These are phyloP conservation scores for Colletotrichum chlorophyti DNA, from an alignment of 2,329 filamentous ascomycete genomes.

Conservation along the genomic window DNA sequence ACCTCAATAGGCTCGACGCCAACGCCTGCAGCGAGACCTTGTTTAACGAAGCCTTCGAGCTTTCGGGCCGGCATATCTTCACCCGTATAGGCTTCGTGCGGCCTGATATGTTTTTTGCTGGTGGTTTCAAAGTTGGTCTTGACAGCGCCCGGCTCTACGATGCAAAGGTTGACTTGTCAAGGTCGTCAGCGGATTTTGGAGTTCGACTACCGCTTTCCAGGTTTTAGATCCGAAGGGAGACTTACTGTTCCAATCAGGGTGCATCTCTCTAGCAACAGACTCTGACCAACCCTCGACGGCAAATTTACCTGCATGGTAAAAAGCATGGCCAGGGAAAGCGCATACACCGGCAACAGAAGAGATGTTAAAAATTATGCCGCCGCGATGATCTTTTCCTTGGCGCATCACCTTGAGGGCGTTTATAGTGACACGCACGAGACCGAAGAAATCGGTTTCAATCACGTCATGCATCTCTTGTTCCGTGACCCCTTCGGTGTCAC, in stretches of 20 bases:
- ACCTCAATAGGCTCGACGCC: too few species aligned
- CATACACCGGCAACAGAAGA: constrained; percentile 57
- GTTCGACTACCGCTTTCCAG: too few species aligned
- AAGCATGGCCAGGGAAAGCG: constrained; percentile 41
- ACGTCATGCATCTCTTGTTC: neutral
- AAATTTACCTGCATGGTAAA: constrained; percentile 51
- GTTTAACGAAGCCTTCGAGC: constrained; percentile 2
- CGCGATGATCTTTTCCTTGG: constrained; percentile 43
- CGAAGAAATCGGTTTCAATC: constrained; percentile 52
- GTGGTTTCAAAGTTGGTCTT: constrained; percentile 42
- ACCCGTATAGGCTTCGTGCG: constrained; percentile 45
- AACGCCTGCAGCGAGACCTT: too few species aligned
- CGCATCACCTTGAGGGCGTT: constrained; percentile 45
- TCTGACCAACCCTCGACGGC: constrained; percentile 56
- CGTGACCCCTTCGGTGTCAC: neutral
- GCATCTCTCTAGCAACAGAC: constrained; percentile 49
- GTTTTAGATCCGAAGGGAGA: too few species aligned
- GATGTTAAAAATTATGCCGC: constrained; percentile 61
- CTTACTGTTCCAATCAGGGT: constrained; percentile 48
- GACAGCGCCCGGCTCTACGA: constrained; percentile 49
- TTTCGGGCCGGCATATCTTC: constrained; percentile 38
- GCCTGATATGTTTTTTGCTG: constrained; percentile 28
- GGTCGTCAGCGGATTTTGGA: neutral
- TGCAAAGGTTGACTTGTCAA: constrained; percentile 45
- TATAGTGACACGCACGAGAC: constrained; percentile 45